Percentiles rank a stretch among this genome's conserved stretches.
Evolutionary conservation across 768 basidiomycete species (phyloP).

Genomic region (Thelephora aurantiotincta): DNA sequence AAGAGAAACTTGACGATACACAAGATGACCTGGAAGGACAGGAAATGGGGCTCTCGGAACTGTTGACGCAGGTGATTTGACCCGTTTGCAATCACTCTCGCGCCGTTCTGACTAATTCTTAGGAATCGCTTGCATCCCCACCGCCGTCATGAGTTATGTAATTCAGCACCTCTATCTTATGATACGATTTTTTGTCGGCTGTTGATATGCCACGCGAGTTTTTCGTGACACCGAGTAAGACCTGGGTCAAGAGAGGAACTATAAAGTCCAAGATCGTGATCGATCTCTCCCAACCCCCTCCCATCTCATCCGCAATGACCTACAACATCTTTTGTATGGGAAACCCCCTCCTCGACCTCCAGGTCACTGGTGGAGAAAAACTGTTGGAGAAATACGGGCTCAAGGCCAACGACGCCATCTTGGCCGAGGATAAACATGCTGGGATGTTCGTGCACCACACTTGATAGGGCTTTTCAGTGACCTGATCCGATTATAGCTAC

Average conservation of each 20-base stretch:
- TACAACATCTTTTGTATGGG: conserved; percentile 81
- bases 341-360: conserved; percentile 94
- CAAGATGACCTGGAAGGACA: conserved; percentile 5
- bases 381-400: conserved; percentile 83
- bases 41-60: conserved; percentile 17
- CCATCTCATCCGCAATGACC: conserved; percentile 9
- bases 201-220: not conserved
- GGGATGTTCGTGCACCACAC: conserved; percentile 40
- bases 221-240: not conserved
- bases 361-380: conserved; percentile 73
- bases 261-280: not conserved
- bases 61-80: conserved; percentile 43
- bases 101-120: conserved; percentile 6
- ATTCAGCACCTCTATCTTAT: not conserved
- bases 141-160: conserved; percentile 30
- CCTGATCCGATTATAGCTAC: conserved; percentile 43
- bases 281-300: not conserved
- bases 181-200: not conserved
- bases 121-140: conserved; percentile 62
- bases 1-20: conserved; percentile 35
- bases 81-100: conserved; percentile 4
- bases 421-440: conserved; percentile 80
- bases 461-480: not conserved
- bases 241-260: not conserved
- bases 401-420: conserved; percentile 90